phyloP scores from a whole-genome alignment of 2,329 filamentous ascomycete species.

The Pochonia chlamydosporia region DNA sequence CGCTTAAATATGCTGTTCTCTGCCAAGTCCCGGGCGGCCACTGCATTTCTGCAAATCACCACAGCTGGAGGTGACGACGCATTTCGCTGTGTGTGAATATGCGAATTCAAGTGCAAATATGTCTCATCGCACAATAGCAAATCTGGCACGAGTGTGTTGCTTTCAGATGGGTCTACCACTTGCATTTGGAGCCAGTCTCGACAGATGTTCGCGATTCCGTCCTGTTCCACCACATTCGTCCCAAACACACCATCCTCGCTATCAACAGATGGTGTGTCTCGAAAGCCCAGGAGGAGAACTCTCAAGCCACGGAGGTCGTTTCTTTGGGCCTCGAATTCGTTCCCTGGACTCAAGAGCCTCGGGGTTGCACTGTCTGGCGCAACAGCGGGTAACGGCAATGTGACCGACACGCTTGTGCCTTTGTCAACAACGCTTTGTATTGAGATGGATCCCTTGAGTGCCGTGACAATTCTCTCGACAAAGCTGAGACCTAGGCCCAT shows the following conservation, averaged over 20 bases:
- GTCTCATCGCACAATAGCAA: constrained; percentile 21
- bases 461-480: constrained; percentile 53
- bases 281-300: constrained; percentile 19
- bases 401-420: constrained; percentile 31
- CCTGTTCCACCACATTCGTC: constrained; percentile 7
- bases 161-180: constrained; percentile 11
- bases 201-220: constrained; percentile 18
- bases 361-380: constrained; percentile 1
- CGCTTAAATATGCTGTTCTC: constrained; percentile 3
- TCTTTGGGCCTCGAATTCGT: constrained; percentile 23
- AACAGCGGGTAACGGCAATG: constrained; percentile 20
- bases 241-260: constrained; percentile 4
- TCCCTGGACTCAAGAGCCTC: constrained; percentile 10
- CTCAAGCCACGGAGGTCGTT: constrained; percentile 25
- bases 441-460: constrained; percentile 52
- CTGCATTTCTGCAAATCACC: constrained; percentile 8
- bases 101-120: constrained; percentile 15
- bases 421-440: constrained; percentile 40
- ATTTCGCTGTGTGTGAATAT: constrained; percentile 12
- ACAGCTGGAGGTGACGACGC: constrained; percentile 6
- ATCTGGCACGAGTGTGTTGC: constrained; percentile 16
- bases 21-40: constrained; percentile 1
- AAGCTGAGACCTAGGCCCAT: constrained; percentile 62
- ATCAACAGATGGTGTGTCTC: constrained; percentile 6
- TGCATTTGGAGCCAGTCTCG: constrained; percentile 27